Conservation (phyloP, 2,329 filamentous ascomycete species). For the Sarocladiaceae sp. region DNA sequence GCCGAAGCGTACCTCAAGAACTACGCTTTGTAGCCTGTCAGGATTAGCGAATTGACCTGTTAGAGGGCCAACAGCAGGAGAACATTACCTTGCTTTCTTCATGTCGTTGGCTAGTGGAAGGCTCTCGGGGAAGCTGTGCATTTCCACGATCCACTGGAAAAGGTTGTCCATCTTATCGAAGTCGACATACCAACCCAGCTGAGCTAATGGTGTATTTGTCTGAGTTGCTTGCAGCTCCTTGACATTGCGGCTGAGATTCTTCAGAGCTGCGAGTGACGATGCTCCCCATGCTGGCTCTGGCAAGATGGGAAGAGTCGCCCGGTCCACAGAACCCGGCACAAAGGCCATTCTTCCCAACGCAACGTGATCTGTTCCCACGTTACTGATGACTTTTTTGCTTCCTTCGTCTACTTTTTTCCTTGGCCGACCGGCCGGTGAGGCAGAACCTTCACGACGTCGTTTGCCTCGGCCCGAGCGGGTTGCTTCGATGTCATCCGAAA, state of each 20-base stretch:
- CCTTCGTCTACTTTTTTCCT: background rate
- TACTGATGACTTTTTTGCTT: too few relatives aligned
- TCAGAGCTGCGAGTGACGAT: slow-evolving; percentile 22
- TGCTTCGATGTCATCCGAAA: background rate
- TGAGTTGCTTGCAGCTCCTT: slow-evolving; percentile 62
- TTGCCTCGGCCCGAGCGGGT: too few relatives aligned
- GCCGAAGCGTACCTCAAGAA: slow-evolving; percentile 79
- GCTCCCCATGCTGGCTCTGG: slow-evolving; percentile 26
- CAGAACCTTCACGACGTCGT: too few relatives aligned
- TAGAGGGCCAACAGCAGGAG: too few relatives aligned
- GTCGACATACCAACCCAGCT: slow-evolving; percentile 83
- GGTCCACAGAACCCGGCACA: slow-evolving; percentile 61
- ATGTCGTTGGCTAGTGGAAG: slow-evolving; percentile 75
- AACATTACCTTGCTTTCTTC: too few relatives aligned
- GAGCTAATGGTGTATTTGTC: slow-evolving; percentile 36
- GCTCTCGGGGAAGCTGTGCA: slow-evolving; percentile 71
- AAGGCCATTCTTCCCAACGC: slow-evolving; percentile 41
- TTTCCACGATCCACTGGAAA: slow-evolving; percentile 88
- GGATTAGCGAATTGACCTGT: too few relatives aligned
- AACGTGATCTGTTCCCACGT: too few relatives aligned
- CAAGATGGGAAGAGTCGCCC: slow-evolving; percentile 59
- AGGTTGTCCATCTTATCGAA: slow-evolving; percentile 62
- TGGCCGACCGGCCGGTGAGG: background rate
- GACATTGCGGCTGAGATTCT: slow-evolving; percentile 45
- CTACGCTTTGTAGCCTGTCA: slow-evolving; percentile 62